Percentiles rank a stretch among this genome's conserved stretches.
phyloP scores from a whole-genome alignment of 2,329 filamentous ascomycete genomes.

The Diaporthe sp. region DNA sequence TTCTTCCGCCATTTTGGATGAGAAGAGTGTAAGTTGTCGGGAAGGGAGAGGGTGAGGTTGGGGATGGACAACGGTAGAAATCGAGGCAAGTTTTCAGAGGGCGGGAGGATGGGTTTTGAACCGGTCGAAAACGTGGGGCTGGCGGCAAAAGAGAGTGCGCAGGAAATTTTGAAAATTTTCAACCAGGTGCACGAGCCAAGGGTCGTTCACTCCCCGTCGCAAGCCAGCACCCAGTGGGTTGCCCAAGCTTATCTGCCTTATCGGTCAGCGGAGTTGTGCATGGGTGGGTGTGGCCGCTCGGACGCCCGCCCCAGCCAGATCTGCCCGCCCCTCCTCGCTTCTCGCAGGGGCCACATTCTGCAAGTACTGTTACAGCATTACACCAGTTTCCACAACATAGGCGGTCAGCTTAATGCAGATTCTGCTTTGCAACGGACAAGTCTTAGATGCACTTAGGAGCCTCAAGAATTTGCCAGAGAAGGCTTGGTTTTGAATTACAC shows the following conservation, averaged over 20 bases:
- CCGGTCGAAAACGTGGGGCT: constrained; percentile 37
- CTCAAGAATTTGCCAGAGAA: neutral
- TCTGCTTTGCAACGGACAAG: constrained; percentile 2
- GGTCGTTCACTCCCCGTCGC: neutral
- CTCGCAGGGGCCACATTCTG: neutral
- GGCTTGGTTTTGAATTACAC: neutral
- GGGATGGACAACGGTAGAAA: constrained; percentile 34
- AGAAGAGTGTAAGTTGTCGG: constrained; percentile 32
- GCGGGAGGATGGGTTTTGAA: constrained; percentile 38
- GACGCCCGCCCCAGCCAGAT: neutral
- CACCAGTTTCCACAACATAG: neutral
- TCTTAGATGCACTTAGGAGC: neutral
- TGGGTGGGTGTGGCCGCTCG: neutral
- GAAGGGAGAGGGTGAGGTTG: constrained; percentile 29
- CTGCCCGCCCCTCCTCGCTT: neutral
- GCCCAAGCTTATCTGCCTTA: constrained; percentile 20
- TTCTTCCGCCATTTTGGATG: constrained; percentile 88
- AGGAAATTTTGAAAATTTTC: constrained; percentile 39
- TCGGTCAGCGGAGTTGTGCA: constrained; percentile 3
- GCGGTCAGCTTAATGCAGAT: neutral
- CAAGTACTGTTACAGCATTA: neutral
- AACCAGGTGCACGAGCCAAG: constrained; percentile 34
- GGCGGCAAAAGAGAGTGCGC: constrained; percentile 31
- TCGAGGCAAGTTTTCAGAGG: constrained; percentile 28
- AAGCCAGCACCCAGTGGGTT: neutral